These are phyloP conservation scores for Dactylellina haptotyla DNA, from an alignment of 2,329 filamentous ascomycete species.

Conservation along the genomic window DNA sequence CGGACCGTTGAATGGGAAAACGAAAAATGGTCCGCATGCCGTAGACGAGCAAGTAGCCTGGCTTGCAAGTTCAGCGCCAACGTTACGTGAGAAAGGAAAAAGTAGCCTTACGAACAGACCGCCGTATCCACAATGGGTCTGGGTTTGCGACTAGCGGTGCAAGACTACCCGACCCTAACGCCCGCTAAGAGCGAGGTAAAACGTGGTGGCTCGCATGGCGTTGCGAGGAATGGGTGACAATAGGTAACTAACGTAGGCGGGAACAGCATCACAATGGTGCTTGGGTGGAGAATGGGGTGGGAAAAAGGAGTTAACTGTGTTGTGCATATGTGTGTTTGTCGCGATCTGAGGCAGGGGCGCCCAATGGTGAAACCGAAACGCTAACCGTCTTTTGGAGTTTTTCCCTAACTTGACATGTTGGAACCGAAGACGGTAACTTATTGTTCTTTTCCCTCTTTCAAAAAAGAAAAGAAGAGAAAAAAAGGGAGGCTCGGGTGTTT, in stretches of 20 bases:
- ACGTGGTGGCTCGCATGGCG: conserved; percentile 4
- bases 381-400: not conserved
- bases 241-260: no score
- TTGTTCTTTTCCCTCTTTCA: not conserved
- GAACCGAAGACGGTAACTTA: conserved; percentile 17
- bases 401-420: not conserved
- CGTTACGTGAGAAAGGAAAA: not conserved
- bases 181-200: not conserved
- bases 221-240: no score
- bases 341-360: conserved; percentile 32
- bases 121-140: no score
- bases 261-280: no score
- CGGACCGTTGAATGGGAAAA: not conserved
- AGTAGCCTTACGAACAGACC: not conserved
- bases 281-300: no score
- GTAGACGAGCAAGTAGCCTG: no score
- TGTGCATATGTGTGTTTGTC: conserved; percentile 17
- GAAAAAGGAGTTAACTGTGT: no score
- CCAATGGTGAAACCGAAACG: conserved; percentile 40
- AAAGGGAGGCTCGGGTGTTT: not conserved
- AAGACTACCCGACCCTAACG: no score
- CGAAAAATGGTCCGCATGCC: not conserved
- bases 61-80: not conserved
- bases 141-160: no score
- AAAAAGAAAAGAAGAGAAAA: not conserved